A percentile compares a stretch with the other conserved stretches of the same genome.
Conservation (phyloP, 2,329 filamentous ascomycete species). For the Xenoacremonium recifei region DNA sequence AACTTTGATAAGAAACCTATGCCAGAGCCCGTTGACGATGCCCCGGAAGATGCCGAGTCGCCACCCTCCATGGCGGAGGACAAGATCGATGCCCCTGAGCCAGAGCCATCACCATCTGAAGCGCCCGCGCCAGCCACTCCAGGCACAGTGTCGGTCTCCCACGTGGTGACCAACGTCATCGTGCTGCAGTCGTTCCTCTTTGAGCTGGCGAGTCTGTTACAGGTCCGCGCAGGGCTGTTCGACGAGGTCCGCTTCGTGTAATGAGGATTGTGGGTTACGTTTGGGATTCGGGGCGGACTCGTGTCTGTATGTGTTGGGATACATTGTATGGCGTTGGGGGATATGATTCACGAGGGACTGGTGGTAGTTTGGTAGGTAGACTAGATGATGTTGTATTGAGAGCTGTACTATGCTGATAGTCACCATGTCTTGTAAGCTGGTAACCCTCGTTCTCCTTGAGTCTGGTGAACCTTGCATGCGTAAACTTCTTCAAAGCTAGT, state of each 20-base stretch:
- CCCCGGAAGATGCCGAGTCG: not conserved
- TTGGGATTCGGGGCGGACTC: not conserved
- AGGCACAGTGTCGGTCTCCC: conserved; percentile 65
- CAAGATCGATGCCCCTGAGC: conserved; percentile 9
- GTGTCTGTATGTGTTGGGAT: too few species aligned
- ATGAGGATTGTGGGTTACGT: too few species aligned
- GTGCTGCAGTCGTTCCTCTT: conserved; percentile 78
- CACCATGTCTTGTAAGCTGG: too few species aligned
- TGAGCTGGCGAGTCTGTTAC: conserved; percentile 71
- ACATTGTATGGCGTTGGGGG: too few species aligned
- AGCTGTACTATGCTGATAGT: too few species aligned
- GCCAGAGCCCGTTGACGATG: conserved; percentile 14
- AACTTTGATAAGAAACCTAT: conserved; percentile 36
- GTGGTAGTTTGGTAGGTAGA: too few species aligned
- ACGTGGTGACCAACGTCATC: conserved; percentile 76
- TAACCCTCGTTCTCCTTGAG: too few species aligned
- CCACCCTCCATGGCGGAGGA: not conserved
- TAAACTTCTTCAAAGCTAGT: too few species aligned
- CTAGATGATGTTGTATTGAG: too few species aligned
- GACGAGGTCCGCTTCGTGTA: conserved; percentile 66
- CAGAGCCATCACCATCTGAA: conserved; percentile 16
- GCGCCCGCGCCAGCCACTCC: conserved; percentile 6
- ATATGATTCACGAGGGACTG: too few species aligned
- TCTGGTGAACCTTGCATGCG: too few species aligned
- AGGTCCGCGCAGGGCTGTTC: conserved; percentile 73